These are phyloP conservation scores for Tetragonia tetragonoides DNA, from an alignment of 148 eudicot species.

Conservation along the genomic window DNA sequence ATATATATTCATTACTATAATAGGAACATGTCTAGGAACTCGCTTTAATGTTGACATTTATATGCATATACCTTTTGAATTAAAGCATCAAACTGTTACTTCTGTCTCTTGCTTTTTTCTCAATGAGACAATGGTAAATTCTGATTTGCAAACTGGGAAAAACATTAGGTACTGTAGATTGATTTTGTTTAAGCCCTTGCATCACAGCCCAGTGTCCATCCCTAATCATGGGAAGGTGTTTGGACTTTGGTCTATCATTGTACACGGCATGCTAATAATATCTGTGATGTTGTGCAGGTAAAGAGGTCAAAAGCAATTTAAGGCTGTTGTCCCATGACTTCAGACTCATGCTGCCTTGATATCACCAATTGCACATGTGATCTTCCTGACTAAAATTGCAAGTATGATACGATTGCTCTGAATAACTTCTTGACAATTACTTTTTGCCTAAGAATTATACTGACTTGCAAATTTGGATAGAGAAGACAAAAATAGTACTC, in stretches of 20 bases:
- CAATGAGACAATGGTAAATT: background rate
- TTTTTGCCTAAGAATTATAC: background rate
- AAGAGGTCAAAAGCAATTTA: background rate
- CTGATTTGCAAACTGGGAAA: background rate
- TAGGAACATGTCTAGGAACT: too few relatives aligned
- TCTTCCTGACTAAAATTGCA: background rate
- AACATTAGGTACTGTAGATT: background rate
- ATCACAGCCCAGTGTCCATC: background rate
- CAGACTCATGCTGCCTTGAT: background rate
- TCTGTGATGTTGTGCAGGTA: background rate
- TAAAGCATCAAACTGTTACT: background rate
- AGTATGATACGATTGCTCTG: background rate
- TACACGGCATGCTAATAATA: background rate
- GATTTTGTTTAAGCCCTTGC: background rate
- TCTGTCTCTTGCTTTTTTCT: background rate
- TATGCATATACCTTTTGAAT: background rate
- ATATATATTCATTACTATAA: too few relatives aligned
- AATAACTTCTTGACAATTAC: background rate
- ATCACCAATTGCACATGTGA: background rate
- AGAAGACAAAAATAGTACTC: too few relatives aligned
- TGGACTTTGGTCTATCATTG: too few relatives aligned
- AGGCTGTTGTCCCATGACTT: background rate
- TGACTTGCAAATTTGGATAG: too few relatives aligned
- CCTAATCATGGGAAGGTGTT: background rate
- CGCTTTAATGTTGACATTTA: background rate